Conservation (phyloP, 176 grass and related monocot genomes). For the Triticum dicoccoides region DNA sequence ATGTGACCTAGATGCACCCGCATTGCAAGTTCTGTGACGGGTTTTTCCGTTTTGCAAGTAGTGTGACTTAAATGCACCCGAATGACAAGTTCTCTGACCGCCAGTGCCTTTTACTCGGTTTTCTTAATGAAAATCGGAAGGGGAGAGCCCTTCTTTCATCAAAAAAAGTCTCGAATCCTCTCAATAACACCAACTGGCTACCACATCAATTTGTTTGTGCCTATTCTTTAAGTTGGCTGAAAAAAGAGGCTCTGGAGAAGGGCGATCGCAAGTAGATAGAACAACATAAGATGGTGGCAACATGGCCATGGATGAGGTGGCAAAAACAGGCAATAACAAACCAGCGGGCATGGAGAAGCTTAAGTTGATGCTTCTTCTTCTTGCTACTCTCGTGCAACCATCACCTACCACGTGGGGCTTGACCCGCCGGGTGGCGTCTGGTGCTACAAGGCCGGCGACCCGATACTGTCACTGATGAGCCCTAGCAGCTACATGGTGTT, state of each 20-base stretch:
- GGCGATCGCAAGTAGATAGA: not conserved
- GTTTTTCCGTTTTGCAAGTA: no score
- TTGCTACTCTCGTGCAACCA: constrained; percentile 31
- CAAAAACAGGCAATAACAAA: not conserved
- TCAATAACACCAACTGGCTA: not conserved
- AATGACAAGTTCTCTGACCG: no score
- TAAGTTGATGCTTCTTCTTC: not conserved
- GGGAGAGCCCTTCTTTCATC: no score
- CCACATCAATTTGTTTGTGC: not conserved
- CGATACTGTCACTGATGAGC: not conserved
- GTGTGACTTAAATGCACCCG: no score
- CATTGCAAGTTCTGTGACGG: no score
- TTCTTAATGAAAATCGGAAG: no score
- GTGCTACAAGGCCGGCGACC: no score
- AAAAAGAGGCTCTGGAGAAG: not conserved
- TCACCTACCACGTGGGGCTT: constrained; percentile 58
- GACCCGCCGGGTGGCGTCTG: not conserved
- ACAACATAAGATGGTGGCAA: not conserved
- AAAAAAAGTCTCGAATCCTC: not conserved
- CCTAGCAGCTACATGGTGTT: constrained; percentile 12
- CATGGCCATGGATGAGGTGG: no score
- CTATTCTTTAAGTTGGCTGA: not conserved
- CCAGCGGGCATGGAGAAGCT: not conserved
- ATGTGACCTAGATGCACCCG: no score
- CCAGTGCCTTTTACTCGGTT: no score